Evolutionary conservation across 176 grass and related monocot species (phyloP).

Genomic region (Eleusine coracana): DNA sequence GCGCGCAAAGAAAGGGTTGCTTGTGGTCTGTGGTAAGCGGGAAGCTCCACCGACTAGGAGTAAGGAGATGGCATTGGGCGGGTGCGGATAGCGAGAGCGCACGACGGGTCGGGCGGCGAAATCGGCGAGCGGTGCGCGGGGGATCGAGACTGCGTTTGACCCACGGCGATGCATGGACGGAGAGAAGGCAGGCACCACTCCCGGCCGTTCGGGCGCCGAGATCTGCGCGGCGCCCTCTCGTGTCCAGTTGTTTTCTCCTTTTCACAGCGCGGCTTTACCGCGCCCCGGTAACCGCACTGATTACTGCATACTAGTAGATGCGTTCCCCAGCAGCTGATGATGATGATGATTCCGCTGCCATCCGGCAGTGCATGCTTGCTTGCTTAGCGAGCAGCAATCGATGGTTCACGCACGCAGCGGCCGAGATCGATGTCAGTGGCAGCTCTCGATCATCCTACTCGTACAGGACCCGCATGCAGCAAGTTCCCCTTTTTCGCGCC

Average conservation of each 20-base stretch:
- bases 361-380: background rate
- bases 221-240: constrained; percentile 16
- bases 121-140: background rate
- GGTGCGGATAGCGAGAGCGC: constrained; percentile 45
- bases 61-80: background rate
- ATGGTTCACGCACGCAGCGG: background rate
- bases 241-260: constrained; percentile 31
- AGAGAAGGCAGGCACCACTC: background rate
- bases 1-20: background rate
- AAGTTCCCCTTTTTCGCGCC: background rate
- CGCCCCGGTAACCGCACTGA: constrained; percentile 32
- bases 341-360: background rate
- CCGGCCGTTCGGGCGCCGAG: background rate
- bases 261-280: constrained; percentile 39
- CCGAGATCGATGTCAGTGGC: background rate
- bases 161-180: constrained; percentile 36
- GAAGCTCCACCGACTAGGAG: constrained; percentile 42
- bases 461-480: background rate
- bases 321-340: background rate
- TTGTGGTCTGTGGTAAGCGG: background rate
- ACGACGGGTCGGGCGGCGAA: constrained; percentile 38
- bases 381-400: constrained; percentile 12
- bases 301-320: background rate
- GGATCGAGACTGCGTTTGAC: constrained; percentile 49
- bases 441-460: constrained; percentile 3